Base-by-base conservation (phyloP, 257 asterid genomes). In the Vinca minor region DNA sequence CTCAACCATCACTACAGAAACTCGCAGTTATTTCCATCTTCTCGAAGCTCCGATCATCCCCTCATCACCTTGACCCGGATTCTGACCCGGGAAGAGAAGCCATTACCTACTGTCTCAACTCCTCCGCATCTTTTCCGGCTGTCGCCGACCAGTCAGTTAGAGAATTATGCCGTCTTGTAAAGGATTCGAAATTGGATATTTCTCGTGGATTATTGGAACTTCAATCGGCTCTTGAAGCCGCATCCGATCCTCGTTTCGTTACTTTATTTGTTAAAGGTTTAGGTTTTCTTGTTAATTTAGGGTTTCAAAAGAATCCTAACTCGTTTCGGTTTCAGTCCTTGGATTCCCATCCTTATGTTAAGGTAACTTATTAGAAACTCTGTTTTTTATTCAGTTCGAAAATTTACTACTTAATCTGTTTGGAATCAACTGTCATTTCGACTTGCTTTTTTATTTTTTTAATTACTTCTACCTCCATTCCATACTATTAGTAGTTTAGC, bases 171-270 rank as follows among this genome's bases (percentile, higher is more conserved):
- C 86, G 86, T 71, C 91, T 93, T 78, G 96, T 87, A 62, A 81
- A 73, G 79, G 97, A 89, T 76, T 74, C 85, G 6, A 84, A 77
- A 77, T 72, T 87, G 78, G 95, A 92, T 47, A 54, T 84, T 1
- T 65, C 85, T 35, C 74, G 78, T 29, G 98, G 80, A 17, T 74
- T 93, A 36, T 53, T 87, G 79, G 97, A 93, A 78, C 85, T 93
- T 47, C 98, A 87, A 74, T 84, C 97, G 10, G 90, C 94, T 52
- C 96, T 93, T 41, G 98, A 93, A 71, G 89, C 77, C 0, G n/a
- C n/a, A n/a, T 58, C 86, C 50, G 81, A 62, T 75, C 64, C 83
- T 34, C 82, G 80, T 46, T 74, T 83, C 49, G 67, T 76, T 5
- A 70, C 62, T 47, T 71, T 93, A 0, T 85, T 81, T 56, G 72